Evolutionary conservation across 768 basidiomycete genomes (phyloP), one percentile per base, ranked within the genome.

Genomic region (Coprinopsis marcescibilis): DNA sequence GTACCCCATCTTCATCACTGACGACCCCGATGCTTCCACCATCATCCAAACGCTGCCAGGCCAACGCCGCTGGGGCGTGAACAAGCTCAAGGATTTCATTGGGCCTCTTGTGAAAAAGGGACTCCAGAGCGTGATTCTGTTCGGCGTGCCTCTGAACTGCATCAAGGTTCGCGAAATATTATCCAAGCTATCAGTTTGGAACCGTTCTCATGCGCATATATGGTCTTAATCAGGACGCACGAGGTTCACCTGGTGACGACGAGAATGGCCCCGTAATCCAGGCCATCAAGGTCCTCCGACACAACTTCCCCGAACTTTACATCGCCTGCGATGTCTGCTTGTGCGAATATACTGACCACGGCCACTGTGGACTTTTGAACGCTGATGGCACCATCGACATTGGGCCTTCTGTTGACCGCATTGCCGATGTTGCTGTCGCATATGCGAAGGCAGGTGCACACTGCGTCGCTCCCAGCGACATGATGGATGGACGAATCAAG

Each of bases 301-400:
- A 66, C 1, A 75, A 89, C 51, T 99, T 83, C 70, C 95, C 96
- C 0, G 61, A 73, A 4, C 69, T 99, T 19, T 91, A 93, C 69
- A 84, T 99, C 58, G 89, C 93, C 0, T 81, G 81, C 59, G 96
- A 99, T 58, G 96, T 98, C 15, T 99, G 96, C 62, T 81, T 99
- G n/a, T 99, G 96, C 73, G 95, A 98, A 68, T 98, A 99, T 73
- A 97, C 96, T 7, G 89, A 90, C 40, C 95, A 98, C 56, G 96
- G 96, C 0, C 96, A 99, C 66, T 99, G 96, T 57, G 96, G 96
- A 20, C 59, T 86, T 36, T 75, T 94, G 30, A 64, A 88, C 54
- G 35, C 59, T 1, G 88, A 92, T 55, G 83, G 85, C 11, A 83
- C 83, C 2, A 89, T 97, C 64, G 71, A 89, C 64, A 81, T 81